Base-by-base conservation (phyloP, 192 early-diverging fungal genomes). In the Chytriomyces sp. region DNA sequence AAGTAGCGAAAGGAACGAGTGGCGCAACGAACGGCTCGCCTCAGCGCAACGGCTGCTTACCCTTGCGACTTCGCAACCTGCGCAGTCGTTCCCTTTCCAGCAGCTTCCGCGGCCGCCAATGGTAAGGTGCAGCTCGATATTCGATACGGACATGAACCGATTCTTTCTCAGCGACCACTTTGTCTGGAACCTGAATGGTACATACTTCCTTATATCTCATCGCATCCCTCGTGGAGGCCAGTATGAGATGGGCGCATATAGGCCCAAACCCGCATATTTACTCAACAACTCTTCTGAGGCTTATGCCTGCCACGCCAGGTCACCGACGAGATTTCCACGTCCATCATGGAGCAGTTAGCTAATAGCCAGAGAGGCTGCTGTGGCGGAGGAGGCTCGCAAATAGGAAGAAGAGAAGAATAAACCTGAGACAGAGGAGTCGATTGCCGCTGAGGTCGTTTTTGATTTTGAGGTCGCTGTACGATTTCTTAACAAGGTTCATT, bases 161-260 rank as follows among this genome's bases (percentile, higher is more conserved):
- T 85, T 91, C 56, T 85, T 92, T 34, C 76, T 96, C 32, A 86
- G 94, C 32, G 96, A 98, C 69, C 92, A 94, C 14, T 98, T 98
- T 64, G 93, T 92, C 4, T 98, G 96, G 96, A 95, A 98, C 72
- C 73, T 95, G 39, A 85, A 93, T 78, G 94, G 93, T 88, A 84
- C 30, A 52, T 61, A 2, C 39, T 62, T 62, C 3, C 17, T 10
- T 62, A 17, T 26, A 22, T 19, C 28, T 62, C 19, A 26, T 26
- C 19, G 4, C 28, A 30, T 17, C 14, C 56, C 28, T 14, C n/a
- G n/a, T n/a, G n/a, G n/a, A n/a, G n/a, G n/a, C n/a, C n/a, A n/a
- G n/a, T n/a, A 58, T 28, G 28, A 12, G 2, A 12, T 28, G 10
- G 19, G 12, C 28, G 17, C 31, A 25, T 28, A 65, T 38, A 65